Conservation (phyloP, 192 early-diverging fungal genomes). For the Irineochytrium annulatum region DNA sequence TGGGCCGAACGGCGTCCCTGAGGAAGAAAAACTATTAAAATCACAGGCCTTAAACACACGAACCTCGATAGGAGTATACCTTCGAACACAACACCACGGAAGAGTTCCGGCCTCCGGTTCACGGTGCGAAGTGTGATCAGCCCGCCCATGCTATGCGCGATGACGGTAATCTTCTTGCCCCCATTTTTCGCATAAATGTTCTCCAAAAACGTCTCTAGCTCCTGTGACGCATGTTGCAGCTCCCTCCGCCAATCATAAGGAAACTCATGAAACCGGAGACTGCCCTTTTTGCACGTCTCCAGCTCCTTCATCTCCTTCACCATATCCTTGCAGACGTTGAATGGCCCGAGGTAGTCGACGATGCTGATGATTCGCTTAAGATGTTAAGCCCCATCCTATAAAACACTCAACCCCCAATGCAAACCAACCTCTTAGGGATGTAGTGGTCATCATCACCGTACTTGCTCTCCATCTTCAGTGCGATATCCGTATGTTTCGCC, state of each 20-base stretch:
- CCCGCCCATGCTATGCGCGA: conserved; percentile 33
- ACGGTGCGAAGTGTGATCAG: conserved; percentile 22
- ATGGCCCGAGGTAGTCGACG: conserved; percentile 24
- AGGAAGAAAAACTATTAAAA: too few relatives aligned
- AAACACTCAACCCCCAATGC: background rate
- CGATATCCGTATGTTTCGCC: conserved; percentile 3
- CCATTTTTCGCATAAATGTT: conserved; percentile 21
- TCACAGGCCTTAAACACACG: too few relatives aligned
- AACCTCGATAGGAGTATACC: too few relatives aligned
- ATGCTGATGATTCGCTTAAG: too few relatives aligned
- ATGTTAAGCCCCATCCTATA: background rate
- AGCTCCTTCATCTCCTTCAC: conserved; percentile 10
- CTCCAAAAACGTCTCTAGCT: conserved; percentile 14
- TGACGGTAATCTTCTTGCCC: conserved; percentile 16
- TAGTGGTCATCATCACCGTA: conserved; percentile 23
- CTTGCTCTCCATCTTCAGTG: conserved; percentile 2
- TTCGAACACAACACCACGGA: conserved; percentile 18
- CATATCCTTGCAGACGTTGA: conserved; percentile 32
- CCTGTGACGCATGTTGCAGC: conserved; percentile 10
- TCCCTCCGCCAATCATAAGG: conserved; percentile 32
- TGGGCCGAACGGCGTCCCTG: conserved; percentile 28
- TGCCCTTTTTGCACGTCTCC: conserved; percentile 16
- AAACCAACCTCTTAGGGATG: conserved; percentile 16
- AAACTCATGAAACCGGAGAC: conserved; percentile 25
- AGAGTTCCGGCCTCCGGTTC: conserved; percentile 28